phyloP scores from a whole-genome alignment of 352 stramenopile species.

The Discostella stelligera region DNA sequence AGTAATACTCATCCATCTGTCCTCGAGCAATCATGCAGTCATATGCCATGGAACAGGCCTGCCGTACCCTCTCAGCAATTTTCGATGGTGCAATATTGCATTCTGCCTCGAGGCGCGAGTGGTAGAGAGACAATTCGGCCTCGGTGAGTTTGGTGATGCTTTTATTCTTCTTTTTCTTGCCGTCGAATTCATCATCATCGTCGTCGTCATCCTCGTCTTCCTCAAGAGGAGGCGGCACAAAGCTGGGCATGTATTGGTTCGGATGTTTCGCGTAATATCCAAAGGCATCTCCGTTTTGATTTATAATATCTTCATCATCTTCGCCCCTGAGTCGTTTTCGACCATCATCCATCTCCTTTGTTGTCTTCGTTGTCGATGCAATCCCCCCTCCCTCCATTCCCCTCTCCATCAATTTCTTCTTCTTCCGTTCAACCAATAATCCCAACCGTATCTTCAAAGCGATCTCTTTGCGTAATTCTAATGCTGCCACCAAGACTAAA shows the following conservation, averaged over 20 bases:
- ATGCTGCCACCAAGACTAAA: conserved; percentile 22
- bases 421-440: conserved; percentile 24
- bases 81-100: conserved; percentile 43
- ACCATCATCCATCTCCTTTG: not conserved
- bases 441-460: conserved; percentile 24
- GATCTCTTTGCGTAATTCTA: conserved; percentile 33
- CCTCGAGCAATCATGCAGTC: conserved; percentile 16
- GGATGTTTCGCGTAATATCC: conserved; percentile 43
- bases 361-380: not conserved
- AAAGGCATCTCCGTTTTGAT: conserved; percentile 30
- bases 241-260: conserved; percentile 44
- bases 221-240: conserved; percentile 22
- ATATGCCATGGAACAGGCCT: conserved; percentile 35
- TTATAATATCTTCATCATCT: conserved; percentile 1
- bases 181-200: conserved; percentile 11
- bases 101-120: conserved; percentile 18
- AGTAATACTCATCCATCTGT: conserved; percentile 40
- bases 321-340: not conserved
- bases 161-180: conserved; percentile 9
- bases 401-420: not conserved
- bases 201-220: conserved; percentile 26
- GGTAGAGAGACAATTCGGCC: conserved; percentile 20
- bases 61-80: conserved; percentile 39
- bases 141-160: conserved; percentile 32
- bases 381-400: not conserved